Conservation (phyloP, 1,139 yeast genomes). For the Debaryomyces coudertii region DNA sequence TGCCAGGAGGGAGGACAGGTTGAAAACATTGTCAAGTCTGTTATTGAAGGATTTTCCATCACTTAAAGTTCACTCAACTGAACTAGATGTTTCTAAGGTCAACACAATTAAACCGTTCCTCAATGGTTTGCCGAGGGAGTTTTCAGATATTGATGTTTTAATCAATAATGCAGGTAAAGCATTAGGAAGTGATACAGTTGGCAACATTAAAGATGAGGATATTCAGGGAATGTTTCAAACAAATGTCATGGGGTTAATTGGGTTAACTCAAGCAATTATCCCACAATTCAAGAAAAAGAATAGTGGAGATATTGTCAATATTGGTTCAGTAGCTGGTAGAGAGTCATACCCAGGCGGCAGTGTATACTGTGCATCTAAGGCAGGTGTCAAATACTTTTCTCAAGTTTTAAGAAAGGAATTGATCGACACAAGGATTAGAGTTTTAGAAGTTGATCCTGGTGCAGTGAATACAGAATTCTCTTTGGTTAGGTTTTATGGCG, state of each 20-base stretch:
- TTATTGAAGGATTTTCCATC: conserved; percentile 49
- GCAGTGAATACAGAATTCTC: conserved; percentile 57
- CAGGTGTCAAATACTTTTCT: conserved; percentile 52
- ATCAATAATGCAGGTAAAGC: conserved; percentile 87
- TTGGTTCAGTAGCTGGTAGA: conserved; percentile 56
- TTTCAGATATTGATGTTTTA: conserved; percentile 63
- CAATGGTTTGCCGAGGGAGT: conserved; percentile 52
- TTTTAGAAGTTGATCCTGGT: conserved; percentile 55
- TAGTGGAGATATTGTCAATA: conserved; percentile 50
- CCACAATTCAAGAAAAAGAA: conserved; percentile 62
- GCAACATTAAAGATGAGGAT: conserved; percentile 56
- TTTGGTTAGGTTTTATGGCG: conserved; percentile 50
- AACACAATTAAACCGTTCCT: conserved; percentile 57
- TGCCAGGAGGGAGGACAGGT: conserved; percentile 67
- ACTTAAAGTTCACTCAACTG: conserved; percentile 50
- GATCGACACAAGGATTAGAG: conserved; percentile 48
- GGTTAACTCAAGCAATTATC: conserved; percentile 66
- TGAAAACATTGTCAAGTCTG: conserved; percentile 49
- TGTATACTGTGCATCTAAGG: conserved; percentile 54
- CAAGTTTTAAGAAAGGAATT: conserved; percentile 51
- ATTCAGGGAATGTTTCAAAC: conserved; percentile 69
- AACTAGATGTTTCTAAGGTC: conserved; percentile 63
- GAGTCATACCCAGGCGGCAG: conserved; percentile 56
- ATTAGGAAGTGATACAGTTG: conserved; percentile 66
- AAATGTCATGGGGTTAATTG: conserved; percentile 72